These are phyloP conservation scores for Vitis cinerea DNA, from an alignment of 164 flowering plant species.

Conservation along the genomic window DNA sequence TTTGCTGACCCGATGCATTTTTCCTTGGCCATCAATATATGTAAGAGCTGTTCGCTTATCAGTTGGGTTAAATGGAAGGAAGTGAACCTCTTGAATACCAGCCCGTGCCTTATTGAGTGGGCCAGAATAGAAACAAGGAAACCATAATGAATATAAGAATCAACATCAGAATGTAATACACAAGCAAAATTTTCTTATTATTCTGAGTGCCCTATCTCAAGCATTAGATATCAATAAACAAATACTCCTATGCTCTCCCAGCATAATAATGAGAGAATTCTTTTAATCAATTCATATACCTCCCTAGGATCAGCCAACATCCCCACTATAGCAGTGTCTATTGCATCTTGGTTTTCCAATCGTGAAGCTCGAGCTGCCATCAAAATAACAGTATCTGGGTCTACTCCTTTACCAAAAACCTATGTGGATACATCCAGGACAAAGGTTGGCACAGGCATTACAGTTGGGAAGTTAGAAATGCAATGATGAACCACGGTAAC, in stretches of 20 bases:
- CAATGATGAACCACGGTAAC: constrained; percentile 3
- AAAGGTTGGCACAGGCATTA: neutral
- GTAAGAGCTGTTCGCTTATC: constrained; percentile 70
- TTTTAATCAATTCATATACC: constrained; percentile 30
- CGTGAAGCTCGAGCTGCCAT: constrained; percentile 64
- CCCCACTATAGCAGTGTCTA: constrained; percentile 55
- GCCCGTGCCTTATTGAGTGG: constrained; percentile 49
- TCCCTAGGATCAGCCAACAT: constrained; percentile 71
- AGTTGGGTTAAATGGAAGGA: constrained; percentile 65
- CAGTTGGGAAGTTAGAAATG: neutral
- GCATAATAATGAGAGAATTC: neutral
- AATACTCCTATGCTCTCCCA: neutral
- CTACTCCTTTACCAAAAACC: constrained; percentile 64
- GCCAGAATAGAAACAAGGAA: neutral
- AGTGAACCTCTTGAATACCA: constrained; percentile 66
- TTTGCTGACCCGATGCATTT: constrained; percentile 75
- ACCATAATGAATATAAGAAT: neutral
- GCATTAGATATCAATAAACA: neutral
- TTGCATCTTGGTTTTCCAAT: constrained; percentile 59
- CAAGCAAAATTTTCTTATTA: neutral
- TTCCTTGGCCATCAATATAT: constrained; percentile 51
- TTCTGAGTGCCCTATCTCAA: too few species aligned
- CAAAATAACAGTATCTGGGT: constrained; percentile 43
- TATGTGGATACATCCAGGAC: constrained; percentile 15
- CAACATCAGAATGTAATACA: neutral